Evolutionary conservation across 2,329 filamentous ascomycete genomes (phyloP), one percentile per base, ranked within the genome.

Genomic region (Colletotrichum australisinense): DNA sequence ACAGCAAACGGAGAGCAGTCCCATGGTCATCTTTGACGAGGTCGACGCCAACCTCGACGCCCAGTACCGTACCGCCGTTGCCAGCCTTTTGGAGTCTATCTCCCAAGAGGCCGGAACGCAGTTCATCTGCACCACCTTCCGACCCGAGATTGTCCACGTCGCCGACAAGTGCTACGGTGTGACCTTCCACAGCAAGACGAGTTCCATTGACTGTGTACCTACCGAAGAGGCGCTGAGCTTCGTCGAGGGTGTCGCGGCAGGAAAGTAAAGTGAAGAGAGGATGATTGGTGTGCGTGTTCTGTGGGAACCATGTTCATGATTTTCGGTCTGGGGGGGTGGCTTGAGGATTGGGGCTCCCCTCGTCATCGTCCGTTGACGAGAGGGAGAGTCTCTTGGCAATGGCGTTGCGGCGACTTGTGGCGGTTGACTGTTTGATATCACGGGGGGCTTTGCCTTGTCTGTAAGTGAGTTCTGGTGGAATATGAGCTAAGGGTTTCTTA

Each of bases 21-120:
- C 97, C 1, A 98, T 99, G 88, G 98, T 99, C 82, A 95, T 99
- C 79, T 99, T 99, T 78, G 97, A 99, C 82, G 97, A 99, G 84
- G 98, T 99, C 76, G 97, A 99, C 80, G 97, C 97, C 82, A 99
- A 99, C 81, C 90, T 99, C 28, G 97, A 99, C 82, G 95, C 97
- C 1, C 97, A 99, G 84, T 99, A 99, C 86, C 93, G 97, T 74
- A 98, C 97, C 1, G 96, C 97, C 1, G 97, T 99, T 12, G 97
- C 97, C 3, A 90, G 94, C 69, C 94, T 98, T 86, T 88, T 99
- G 26, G 88, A 96, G 79, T 92, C 92, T 67, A 95, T 95, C 75
- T 94, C 92, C 16, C 86, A 88, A 73, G 90, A 92, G 76, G 89
- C 88, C 16, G 88, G 89, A 74, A 92, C 89, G 63, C 89, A 99